Base-by-base conservation (phyloP, 495 filamentous ascomycete genomes). In the Podospora pseudoanserina region DNA sequence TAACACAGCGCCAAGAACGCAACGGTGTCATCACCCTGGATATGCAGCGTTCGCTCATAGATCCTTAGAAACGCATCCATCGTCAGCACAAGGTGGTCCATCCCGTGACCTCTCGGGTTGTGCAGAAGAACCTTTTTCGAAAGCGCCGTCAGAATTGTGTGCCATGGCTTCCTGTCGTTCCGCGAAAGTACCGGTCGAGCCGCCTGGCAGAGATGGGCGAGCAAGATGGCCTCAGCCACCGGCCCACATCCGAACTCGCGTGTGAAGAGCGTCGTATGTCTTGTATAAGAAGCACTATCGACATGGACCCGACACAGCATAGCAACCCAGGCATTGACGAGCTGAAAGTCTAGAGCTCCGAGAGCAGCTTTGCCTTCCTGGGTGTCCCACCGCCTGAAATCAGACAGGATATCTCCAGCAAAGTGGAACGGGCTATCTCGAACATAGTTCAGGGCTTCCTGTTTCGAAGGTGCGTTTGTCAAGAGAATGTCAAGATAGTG, bases 281-380 rank as follows among this genome's bases (percentile, higher is more conserved):
- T 20, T 57, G 55, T 56, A 15, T 55, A 49, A 49, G 7, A 11
- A 11, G 39, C 23, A 13, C 60, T 23, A 5, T 5, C 4, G 9
- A 5, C 76, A 63, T 74, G 74, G 5, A 71, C 65, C 28, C 66
- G 71, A 67, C 81, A 82, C 44, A 83, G 73, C 60, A 81, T 74
- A 26, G 64, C 49, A 28, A 83, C 78, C 68, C 80, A 83, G 19
- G 76, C 78, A 56, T 73, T 74, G 64, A 82, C 77, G 16, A 77
- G 54, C 13, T 59, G 26, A 5, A 70, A 69, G 16, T 77, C 77
- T 2, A 71, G 49, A 16, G 39, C 2, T 11, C 39, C 1, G 11
- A 70, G 57, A n/a, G 16, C 20, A 26, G 15, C 44, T 57, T 56
- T 39, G 18, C 18, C 67, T 34, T 34, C 49, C 9, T 19, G 13